These are phyloP conservation scores for Mucor racemosus DNA, from an alignment of 371 early-diverging fungal genomes.

Conservation along the genomic window DNA sequence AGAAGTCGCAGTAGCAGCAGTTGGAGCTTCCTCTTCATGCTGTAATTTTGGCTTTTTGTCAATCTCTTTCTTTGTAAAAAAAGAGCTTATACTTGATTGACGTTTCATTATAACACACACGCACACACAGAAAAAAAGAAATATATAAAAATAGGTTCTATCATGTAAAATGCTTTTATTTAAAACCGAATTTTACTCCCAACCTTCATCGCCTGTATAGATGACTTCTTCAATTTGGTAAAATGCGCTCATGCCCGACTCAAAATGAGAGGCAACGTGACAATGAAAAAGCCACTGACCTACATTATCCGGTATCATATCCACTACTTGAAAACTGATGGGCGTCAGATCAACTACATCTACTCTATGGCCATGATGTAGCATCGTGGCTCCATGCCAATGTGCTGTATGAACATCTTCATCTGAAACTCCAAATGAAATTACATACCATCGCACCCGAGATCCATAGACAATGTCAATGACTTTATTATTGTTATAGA, in stretches of 20 bases:
- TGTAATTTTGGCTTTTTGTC: slow-evolving; percentile 5
- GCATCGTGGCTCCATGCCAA: slow-evolving; percentile 56
- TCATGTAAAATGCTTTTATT: background rate
- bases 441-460: slow-evolving; percentile 54
- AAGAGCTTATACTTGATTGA: slow-evolving; percentile 34
- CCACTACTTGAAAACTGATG: slow-evolving; percentile 45
- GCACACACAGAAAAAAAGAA: no score
- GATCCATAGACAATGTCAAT: slow-evolving; percentile 43
- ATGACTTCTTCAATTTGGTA: slow-evolving; percentile 53
- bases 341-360: slow-evolving; percentile 56
- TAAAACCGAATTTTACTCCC: slow-evolving; percentile 24
- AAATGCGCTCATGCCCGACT: slow-evolving; percentile 53
- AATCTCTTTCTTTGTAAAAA: slow-evolving; percentile 21
- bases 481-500: slow-evolving; percentile 51
- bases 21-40: background rate
- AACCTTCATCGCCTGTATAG: slow-evolving; percentile 53
- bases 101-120: slow-evolving; percentile 30
- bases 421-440: slow-evolving; percentile 44
- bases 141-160: no score
- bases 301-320: slow-evolving; percentile 59
- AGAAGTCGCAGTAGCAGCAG: background rate
- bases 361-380: slow-evolving; percentile 49
- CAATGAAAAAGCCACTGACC: slow-evolving; percentile 62
- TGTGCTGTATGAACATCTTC: slow-evolving; percentile 59
- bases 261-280: slow-evolving; percentile 54